These are phyloP conservation scores for Xylaria sp. DNA, from an alignment of 2,329 filamentous ascomycete genomes.

Conservation along the genomic window DNA sequence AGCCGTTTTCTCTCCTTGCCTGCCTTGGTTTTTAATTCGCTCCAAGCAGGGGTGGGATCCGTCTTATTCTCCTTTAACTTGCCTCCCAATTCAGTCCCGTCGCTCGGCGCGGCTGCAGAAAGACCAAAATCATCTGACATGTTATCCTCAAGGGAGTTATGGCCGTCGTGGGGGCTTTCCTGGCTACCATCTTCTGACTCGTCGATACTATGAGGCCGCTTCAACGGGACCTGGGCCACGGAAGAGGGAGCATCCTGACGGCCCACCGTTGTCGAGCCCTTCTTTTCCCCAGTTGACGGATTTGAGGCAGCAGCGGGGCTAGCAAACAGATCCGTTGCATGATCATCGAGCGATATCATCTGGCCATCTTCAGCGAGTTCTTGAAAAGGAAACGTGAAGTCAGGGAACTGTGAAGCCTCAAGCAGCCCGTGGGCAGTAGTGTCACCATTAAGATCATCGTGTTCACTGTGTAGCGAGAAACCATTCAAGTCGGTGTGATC, in stretches of 20 bases:
- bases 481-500: conserved; percentile 52
- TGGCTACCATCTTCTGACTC: conserved; percentile 60
- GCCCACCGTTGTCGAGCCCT: conserved; percentile 53
- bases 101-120: conserved; percentile 57
- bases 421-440: conserved; percentile 53
- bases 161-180: conserved; percentile 57
- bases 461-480: conserved; percentile 52
- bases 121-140: conserved; percentile 70
- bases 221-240: conserved; percentile 41
- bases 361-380: conserved; percentile 56
- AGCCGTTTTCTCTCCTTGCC: conserved; percentile 95
- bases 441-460: conserved; percentile 51
- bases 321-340: conserved; percentile 50
- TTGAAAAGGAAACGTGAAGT: conserved; percentile 65
- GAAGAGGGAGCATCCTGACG: conserved; percentile 51
- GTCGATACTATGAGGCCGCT: conserved; percentile 49
- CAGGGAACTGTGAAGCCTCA: conserved; percentile 62
- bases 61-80: conserved; percentile 68
- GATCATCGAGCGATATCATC: conserved; percentile 56
- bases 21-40: conserved; percentile 87
- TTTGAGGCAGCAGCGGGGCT: conserved; percentile 48
- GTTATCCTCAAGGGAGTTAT: conserved; percentile 64
- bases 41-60: conserved; percentile 75
- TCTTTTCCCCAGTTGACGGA: conserved; percentile 53
- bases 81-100: conserved; percentile 65